A percentile compares a stretch with the other conserved stretches of the same genome.
Evolutionary conservation across 352 stramenopile species (phyloP).

Genomic region (Pythium guiyangense): DNA sequence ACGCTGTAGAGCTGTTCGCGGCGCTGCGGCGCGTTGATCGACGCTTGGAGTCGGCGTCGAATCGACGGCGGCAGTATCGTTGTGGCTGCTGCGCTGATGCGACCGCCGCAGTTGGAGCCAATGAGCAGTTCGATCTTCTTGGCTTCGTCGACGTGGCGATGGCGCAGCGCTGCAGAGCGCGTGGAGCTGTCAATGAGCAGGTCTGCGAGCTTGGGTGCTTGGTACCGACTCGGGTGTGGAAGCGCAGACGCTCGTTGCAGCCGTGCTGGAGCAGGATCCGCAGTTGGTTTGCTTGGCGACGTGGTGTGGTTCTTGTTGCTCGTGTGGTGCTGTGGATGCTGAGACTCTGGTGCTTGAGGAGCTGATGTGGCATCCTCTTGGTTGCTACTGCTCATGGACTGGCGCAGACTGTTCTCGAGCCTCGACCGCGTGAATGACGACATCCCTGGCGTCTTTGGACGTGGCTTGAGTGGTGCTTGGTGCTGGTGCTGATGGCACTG

Average conservation of each 20-base stretch:
- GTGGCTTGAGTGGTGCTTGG: not conserved
- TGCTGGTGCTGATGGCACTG: too few relatives aligned
- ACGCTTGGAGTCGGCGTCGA: slow-evolving; percentile 39
- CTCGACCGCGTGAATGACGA: slow-evolving; percentile 6
- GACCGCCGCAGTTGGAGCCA: slow-evolving; percentile 47
- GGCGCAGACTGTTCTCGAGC: slow-evolving; percentile 13
- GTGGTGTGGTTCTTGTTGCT: not conserved
- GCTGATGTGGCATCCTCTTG: slow-evolving; percentile 14
- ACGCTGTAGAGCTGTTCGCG: slow-evolving; percentile 52
- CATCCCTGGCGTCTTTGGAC: not conserved
- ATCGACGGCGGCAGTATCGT: slow-evolving; percentile 51
- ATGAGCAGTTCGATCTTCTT: slow-evolving; percentile 73
- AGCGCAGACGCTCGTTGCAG: not conserved
- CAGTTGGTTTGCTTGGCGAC: not conserved
- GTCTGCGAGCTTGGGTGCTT: slow-evolving; percentile 22
- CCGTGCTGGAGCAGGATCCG: not conserved
- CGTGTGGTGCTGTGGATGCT: not conserved
- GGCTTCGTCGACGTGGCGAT: slow-evolving; percentile 34
- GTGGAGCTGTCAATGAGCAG: slow-evolving; percentile 52
- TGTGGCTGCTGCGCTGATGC: slow-evolving; percentile 37
- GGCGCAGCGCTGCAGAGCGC: slow-evolving; percentile 18
- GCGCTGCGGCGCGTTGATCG: slow-evolving; percentile 32
- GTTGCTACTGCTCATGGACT: slow-evolving; percentile 8
- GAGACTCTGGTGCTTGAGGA: not conserved
- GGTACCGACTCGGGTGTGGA: slow-evolving; percentile 6